Evolutionary conservation across 225 moss, liverwort and hornwort species (phyloP).

Genomic region (Marchantia polymorpha): DNA sequence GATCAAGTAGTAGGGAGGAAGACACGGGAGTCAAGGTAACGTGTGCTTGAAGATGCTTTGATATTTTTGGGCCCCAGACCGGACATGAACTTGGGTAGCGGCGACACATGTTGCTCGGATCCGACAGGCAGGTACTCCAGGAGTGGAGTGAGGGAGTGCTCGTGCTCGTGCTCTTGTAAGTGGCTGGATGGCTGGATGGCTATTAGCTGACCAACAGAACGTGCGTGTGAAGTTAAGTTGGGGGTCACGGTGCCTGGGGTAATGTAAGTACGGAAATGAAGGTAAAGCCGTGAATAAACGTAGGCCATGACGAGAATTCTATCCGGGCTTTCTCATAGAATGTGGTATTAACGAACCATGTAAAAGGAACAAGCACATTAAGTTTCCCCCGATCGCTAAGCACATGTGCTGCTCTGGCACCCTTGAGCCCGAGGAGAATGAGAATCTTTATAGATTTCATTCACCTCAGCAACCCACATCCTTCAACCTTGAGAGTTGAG

Average conservation of each 20-base stretch:
- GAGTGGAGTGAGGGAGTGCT: too few species aligned
- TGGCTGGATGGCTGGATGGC: too few species aligned
- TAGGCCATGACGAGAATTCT: background rate
- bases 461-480: background rate
- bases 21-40: too few species aligned
- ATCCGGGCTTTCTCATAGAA: background rate
- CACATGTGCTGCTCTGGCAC: too few species aligned
- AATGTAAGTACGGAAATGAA: background rate
- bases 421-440: background rate
- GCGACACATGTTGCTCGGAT: too few species aligned
- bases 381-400: background rate
- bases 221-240: too few species aligned
- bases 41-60: too few species aligned
- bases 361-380: background rate
- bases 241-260: background rate
- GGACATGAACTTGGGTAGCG: too few species aligned
- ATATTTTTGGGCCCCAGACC: too few species aligned
- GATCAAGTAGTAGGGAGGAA: too few species aligned
- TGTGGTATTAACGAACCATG: background rate
- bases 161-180: too few species aligned
- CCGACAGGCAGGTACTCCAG: too few species aligned
- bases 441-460: slow-evolving; percentile 13
- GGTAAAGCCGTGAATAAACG: background rate
- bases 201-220: background rate
- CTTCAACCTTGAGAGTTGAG: background rate